These are phyloP conservation scores for Nyssa sinensis DNA, from an alignment of 148 eudicot species.

Conservation along the genomic window DNA sequence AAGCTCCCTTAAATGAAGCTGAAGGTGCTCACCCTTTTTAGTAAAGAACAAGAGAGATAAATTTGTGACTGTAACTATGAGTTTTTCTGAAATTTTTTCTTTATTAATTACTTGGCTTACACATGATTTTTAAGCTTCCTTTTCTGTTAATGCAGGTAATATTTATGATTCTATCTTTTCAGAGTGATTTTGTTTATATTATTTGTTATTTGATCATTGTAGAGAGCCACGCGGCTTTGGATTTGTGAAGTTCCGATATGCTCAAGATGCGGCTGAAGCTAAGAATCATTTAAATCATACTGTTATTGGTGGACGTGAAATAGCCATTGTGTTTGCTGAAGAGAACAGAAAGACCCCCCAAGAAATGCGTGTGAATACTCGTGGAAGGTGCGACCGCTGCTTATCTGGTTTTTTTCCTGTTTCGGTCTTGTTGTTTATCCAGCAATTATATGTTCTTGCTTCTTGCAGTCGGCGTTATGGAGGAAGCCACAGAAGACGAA, in stretches of 20 bases:
- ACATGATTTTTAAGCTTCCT: too few relatives aligned
- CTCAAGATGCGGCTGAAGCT: conserved; percentile 90
- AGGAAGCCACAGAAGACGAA: conserved; percentile 54
- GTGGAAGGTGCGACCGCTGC: conserved; percentile 45
- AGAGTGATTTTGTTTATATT: background rate
- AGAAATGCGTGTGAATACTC: conserved; percentile 62
- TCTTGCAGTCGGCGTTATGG: conserved; percentile 47
- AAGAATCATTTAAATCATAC: conserved; percentile 58
- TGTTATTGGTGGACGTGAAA: conserved; percentile 81
- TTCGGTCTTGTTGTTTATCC: background rate
- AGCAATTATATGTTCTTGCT: background rate
- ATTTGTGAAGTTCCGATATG: conserved; percentile 80
- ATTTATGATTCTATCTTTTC: too few relatives aligned
- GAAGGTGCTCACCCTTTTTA: too few relatives aligned
- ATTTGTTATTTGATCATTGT: conserved; percentile 6
- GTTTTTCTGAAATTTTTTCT: too few relatives aligned
- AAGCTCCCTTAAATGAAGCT: too few relatives aligned
- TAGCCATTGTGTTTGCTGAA: conserved; percentile 82
- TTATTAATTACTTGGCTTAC: background rate
- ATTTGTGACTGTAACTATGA: too few relatives aligned
- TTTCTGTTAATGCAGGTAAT: too few relatives aligned
- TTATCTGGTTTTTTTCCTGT: conserved; percentile 7
- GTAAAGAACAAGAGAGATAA: too few relatives aligned
- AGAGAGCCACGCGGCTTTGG: conserved; percentile 96
- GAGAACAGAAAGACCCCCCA: conserved; percentile 83